A percentile compares a stretch with the other conserved stretches of the same genome.
These are phyloP conservation scores for Aspergillus sp. DNA, from an alignment of 2,329 filamentous ascomycete species.

Conservation along the genomic window DNA sequence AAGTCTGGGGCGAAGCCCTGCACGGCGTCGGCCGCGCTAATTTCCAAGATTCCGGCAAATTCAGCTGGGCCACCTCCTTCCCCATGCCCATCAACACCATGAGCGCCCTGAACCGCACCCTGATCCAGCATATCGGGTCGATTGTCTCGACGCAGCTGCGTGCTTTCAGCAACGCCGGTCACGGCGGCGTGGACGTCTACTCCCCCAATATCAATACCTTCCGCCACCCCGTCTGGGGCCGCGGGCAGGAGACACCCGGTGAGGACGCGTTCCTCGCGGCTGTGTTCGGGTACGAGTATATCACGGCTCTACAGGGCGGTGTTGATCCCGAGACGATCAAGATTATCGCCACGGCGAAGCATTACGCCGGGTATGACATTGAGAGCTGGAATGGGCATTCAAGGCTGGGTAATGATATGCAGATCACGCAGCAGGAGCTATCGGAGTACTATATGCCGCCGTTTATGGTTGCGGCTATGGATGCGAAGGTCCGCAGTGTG, in stretches of 20 bases:
- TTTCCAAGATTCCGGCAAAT: constrained; percentile 55
- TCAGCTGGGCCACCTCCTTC: constrained; percentile 63
- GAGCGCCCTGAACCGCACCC: constrained; percentile 63
- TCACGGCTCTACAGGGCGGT: constrained; percentile 55
- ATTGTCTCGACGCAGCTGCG: constrained; percentile 60
- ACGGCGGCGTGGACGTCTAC: constrained; percentile 37
- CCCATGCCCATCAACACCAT: constrained; percentile 63
- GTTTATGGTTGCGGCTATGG: constrained; percentile 63
- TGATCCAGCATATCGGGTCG: constrained; percentile 58
- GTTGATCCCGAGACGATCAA: constrained; percentile 38
- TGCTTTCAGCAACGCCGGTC: constrained; percentile 63
- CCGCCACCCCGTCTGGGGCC: constrained; percentile 63
- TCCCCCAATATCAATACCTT: constrained; percentile 69
- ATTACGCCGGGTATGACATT: constrained; percentile 60
- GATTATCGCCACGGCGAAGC: constrained; percentile 58
- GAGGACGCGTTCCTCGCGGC: constrained; percentile 54
- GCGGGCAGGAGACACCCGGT: constrained; percentile 61
- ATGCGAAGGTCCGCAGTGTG: constrained; percentile 57
- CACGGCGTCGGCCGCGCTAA: constrained; percentile 63
- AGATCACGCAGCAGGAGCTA: constrained; percentile 60
- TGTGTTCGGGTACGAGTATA: constrained; percentile 53
- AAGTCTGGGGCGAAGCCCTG: constrained; percentile 61
- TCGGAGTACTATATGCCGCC: constrained; percentile 67
- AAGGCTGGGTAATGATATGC: constrained; percentile 56
- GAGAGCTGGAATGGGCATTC: constrained; percentile 48